Percentiles rank a stretch among this genome's conserved stretches.
phyloP scores from a whole-genome alignment of 805 yeast species.

The Sugiyamaella qingdaonensis region DNA sequence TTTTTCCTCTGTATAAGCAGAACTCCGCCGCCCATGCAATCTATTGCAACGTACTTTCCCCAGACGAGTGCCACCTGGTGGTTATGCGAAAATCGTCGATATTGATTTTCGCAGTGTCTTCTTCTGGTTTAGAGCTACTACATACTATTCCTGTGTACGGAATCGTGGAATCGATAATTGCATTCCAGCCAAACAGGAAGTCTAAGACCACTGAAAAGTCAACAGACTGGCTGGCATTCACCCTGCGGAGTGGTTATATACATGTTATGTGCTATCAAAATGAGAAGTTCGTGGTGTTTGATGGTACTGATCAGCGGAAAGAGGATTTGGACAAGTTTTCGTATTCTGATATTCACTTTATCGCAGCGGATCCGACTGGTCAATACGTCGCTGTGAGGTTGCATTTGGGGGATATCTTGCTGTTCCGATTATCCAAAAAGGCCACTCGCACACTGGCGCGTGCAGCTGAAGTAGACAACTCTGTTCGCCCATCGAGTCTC shows the following conservation, averaged over 20 bases:
- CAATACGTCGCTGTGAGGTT: background rate
- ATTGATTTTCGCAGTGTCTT: constrained; percentile 5
- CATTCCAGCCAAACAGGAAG: constrained; percentile 6
- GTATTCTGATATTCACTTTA: background rate
- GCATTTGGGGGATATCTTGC: constrained; percentile 1
- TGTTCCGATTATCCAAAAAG: constrained; percentile 2
- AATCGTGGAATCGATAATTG: background rate
- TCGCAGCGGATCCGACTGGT: constrained; percentile 3
- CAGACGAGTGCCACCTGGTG: constrained; percentile 9
- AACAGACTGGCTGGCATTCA: constrained; percentile 5
- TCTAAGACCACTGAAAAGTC: background rate
- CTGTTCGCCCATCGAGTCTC: background rate
- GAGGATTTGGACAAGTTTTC: background rate
- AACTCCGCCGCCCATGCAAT: constrained; percentile 1
- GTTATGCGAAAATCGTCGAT: constrained; percentile 7
- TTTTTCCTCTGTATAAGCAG: background rate
- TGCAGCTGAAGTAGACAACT: too few species aligned
- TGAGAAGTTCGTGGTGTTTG: background rate
- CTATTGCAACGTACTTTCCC: constrained; percentile 6
- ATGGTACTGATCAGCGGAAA: background rate
- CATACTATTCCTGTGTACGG: constrained; percentile 12
- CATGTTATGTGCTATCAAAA: background rate
- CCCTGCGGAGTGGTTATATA: background rate
- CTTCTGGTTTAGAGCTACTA: constrained; percentile 8
- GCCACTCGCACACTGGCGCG: background rate